These are phyloP conservation scores for Cyclotella cryptica DNA, from an alignment of 108 stramenopile genomes.

Conservation along the genomic window DNA sequence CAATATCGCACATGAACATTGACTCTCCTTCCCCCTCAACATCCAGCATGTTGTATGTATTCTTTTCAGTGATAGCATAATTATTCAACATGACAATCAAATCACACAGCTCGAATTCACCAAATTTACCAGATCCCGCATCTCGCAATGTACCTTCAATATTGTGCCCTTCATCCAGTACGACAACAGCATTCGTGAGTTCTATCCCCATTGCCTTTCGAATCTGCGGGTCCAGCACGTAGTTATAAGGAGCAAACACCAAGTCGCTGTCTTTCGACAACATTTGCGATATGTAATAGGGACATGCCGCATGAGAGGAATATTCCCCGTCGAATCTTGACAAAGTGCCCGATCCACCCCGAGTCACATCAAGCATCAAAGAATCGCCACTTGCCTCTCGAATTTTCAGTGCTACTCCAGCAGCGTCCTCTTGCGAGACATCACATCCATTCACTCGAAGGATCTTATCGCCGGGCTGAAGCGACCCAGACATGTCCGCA, in stretches of 20 bases:
- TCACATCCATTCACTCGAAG: constrained; percentile 62
- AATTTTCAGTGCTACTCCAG: constrained; percentile 35
- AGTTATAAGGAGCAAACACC: constrained; percentile 97
- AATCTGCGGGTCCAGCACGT: constrained; percentile 87
- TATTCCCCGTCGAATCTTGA: constrained; percentile 42
- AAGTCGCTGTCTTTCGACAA: constrained; percentile 78
- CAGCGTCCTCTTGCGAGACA: constrained; percentile 28
- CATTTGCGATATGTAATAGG: constrained; percentile 86
- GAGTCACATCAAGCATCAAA: constrained; percentile 58
- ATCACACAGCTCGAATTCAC: constrained; percentile 72
- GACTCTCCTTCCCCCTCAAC: constrained; percentile 31
- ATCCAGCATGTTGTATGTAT: constrained; percentile 39
- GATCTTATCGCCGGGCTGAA: constrained; percentile 59
- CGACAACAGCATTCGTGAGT: constrained; percentile 81
- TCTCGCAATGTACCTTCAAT: constrained; percentile 82
- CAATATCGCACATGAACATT: constrained; percentile 55
- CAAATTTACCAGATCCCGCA: constrained; percentile 64
- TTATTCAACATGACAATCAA: constrained; percentile 53
- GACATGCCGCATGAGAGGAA: constrained; percentile 75
- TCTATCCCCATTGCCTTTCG: constrained; percentile 71
- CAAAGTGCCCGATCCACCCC: constrained; percentile 30
- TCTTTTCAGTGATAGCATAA: constrained; percentile 47
- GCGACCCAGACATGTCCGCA: constrained; percentile 46
- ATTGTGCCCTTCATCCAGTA: constrained; percentile 99
- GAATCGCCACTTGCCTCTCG: constrained; percentile 46